Conservation (phyloP, 1,139 yeast genomes). For the Yamadazyma oceani region DNA sequence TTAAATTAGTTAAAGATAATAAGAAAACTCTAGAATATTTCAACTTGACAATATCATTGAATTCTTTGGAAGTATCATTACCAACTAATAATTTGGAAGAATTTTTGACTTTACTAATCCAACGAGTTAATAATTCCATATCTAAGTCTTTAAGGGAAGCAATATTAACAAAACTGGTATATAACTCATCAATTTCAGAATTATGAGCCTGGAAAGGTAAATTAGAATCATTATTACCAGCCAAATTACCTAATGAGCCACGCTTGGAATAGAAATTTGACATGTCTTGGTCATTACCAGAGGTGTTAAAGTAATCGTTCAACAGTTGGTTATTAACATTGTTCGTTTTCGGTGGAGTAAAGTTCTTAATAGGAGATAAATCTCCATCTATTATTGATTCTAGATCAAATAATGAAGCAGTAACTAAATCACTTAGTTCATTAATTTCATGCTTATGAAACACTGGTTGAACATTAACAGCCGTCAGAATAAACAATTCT, state of each 20-base stretch:
- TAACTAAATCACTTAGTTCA: slow-evolving; percentile 78
- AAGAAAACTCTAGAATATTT: slow-evolving; percentile 65
- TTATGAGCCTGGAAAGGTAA: slow-evolving; percentile 16
- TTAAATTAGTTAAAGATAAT: slow-evolving; percentile 55
- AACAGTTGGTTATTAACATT: slow-evolving; percentile 5
- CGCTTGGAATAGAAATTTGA: slow-evolving; percentile 5
- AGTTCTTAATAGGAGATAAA: slow-evolving; percentile 21
- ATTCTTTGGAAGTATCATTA: slow-evolving; percentile 10
- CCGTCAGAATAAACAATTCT: slow-evolving; percentile 85
- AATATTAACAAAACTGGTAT: slow-evolving; percentile 63
- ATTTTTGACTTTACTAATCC: slow-evolving; percentile 47
- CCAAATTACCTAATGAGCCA: slow-evolving; percentile 9
- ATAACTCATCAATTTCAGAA: slow-evolving; percentile 61
- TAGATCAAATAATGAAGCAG: slow-evolving; percentile 73
- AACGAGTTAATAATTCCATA: slow-evolving; percentile 46
- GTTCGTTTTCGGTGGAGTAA: slow-evolving; percentile 5
- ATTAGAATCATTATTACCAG: slow-evolving; percentile 6
- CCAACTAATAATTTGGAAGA: slow-evolving; percentile 21
- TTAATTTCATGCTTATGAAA: slow-evolving; percentile 89
- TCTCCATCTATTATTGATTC: slow-evolving; percentile 88
- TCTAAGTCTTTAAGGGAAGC: slow-evolving; percentile 50
- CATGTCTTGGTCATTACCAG: neutral
- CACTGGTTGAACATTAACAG: slow-evolving; percentile 95
- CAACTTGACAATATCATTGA: slow-evolving; percentile 20
- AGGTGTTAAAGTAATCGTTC: slow-evolving; percentile 5